Conservation (phyloP, 2,329 filamentous ascomycete genomes). For the Aureobasidium sp. region DNA sequence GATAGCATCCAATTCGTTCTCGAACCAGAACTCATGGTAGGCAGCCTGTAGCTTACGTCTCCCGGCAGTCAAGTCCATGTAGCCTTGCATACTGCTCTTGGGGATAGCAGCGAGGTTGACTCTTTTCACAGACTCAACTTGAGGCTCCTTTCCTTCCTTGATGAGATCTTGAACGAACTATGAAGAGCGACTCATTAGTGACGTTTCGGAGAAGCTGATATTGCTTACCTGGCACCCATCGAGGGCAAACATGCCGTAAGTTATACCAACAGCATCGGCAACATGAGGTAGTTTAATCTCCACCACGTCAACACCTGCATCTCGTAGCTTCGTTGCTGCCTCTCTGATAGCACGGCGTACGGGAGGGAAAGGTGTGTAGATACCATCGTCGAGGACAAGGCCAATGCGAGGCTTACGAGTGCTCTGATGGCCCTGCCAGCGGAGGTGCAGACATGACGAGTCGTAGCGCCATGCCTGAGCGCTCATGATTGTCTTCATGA, state of each 20-base stretch:
- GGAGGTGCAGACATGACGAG: conserved; percentile 52
- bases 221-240: conserved; percentile 19
- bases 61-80: conserved; percentile 19
- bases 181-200: neutral
- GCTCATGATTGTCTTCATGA: conserved; percentile 41
- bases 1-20: conserved; percentile 21
- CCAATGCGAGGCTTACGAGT: conserved; percentile 20
- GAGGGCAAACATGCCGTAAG: conserved; percentile 17
- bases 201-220: neutral
- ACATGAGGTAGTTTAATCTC: conserved; percentile 19
- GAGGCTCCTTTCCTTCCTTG: conserved; percentile 18
- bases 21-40: conserved; percentile 22
- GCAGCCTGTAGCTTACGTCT: conserved; percentile 16
- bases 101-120: conserved; percentile 22
- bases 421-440: conserved; percentile 37
- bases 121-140: conserved; percentile 21
- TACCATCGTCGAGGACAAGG: conserved; percentile 20
- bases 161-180: conserved; percentile 19
- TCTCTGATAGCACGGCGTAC: conserved; percentile 20
- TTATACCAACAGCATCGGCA: conserved; percentile 16
- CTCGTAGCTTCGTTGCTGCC: conserved; percentile 16
- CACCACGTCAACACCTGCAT: conserved; percentile 19
- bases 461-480: conserved; percentile 52
- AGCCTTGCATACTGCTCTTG: conserved; percentile 18
- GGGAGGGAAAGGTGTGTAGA: conserved; percentile 21